Evolutionary conservation across 108 stramenopile species (phyloP).

Genomic region (Discostella stelligeroides): DNA sequence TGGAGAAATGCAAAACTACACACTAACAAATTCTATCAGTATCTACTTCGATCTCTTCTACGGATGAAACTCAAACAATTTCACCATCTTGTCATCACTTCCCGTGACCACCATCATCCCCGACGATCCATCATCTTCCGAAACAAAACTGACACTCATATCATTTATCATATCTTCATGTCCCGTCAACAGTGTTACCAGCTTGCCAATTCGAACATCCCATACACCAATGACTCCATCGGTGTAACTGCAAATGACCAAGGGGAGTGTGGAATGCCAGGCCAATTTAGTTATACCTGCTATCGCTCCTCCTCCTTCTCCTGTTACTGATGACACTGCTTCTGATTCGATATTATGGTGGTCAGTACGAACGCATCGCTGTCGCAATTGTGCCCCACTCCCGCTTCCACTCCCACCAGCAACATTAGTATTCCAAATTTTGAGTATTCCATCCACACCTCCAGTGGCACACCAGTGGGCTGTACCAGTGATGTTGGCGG

Average conservation of each 20-base stretch:
- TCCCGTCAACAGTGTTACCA: slow-evolving; percentile 69
- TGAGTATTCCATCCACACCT: slow-evolving; percentile 82
- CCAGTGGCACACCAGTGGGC: slow-evolving; percentile 90
- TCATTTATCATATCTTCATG: slow-evolving; percentile 91
- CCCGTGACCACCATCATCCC: slow-evolving; percentile 68
- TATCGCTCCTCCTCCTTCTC: slow-evolving; percentile 10
- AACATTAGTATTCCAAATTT: slow-evolving; percentile 86
- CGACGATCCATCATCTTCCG: slow-evolving; percentile 15
- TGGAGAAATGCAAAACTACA: too few species aligned
- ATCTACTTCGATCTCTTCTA: not conserved
- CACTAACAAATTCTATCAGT: too few species aligned
- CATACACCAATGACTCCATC: slow-evolving; percentile 85
- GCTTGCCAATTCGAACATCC: slow-evolving; percentile 88
- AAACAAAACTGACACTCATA: slow-evolving; percentile 52
- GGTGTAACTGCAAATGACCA: slow-evolving; percentile 73
- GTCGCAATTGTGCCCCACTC: slow-evolving; percentile 25
- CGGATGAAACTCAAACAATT: slow-evolving; percentile 57
- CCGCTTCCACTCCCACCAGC: slow-evolving; percentile 37
- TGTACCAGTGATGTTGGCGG: slow-evolving; percentile 49
- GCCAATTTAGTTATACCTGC: slow-evolving; percentile 73
- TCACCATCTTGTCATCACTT: slow-evolving; percentile 81
- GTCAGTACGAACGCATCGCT: slow-evolving; percentile 14
- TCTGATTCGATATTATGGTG: too few species aligned
- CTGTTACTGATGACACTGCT: too few species aligned
- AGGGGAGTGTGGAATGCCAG: slow-evolving; percentile 83